A percentile compares a stretch with the other conserved stretches of the same genome.
phyloP scores from a whole-genome alignment of 371 early-diverging fungal genomes.

The Rhizopus delemar region DNA sequence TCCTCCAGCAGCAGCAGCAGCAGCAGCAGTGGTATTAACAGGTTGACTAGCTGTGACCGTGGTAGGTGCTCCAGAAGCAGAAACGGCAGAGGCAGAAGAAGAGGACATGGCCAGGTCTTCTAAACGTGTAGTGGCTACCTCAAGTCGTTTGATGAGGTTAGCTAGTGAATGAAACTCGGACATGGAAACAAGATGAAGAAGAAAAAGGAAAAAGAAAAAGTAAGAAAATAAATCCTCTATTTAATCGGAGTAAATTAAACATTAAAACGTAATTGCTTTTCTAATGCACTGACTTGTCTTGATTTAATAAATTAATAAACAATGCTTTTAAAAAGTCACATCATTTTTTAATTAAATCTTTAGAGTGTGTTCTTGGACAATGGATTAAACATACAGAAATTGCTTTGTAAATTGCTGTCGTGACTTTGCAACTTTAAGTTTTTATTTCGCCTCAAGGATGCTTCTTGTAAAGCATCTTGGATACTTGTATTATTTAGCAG shows the following conservation, averaged over 20 bases:
- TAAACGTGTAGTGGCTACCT: slow-evolving; percentile 81
- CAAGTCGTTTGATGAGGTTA: slow-evolving; percentile 78
- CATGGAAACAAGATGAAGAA: slow-evolving; percentile 35
- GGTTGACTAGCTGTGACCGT: slow-evolving; percentile 42
- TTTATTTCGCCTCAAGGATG: no score
- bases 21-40: slow-evolving; percentile 24
- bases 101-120: slow-evolving; percentile 75
- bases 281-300: no score
- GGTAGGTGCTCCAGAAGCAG: slow-evolving; percentile 45
- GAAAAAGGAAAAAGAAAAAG: slow-evolving; percentile 2
- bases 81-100: slow-evolving; percentile 55
- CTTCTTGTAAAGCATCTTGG: no score
- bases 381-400: no score
- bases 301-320: no score
- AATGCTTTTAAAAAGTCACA: no score
- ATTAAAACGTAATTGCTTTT: no score
- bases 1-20: slow-evolving; percentile 12
- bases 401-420: no score
- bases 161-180: slow-evolving; percentile 69
- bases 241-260: background rate
- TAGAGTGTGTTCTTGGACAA: no score
- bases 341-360: no score
- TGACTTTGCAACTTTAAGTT: no score
- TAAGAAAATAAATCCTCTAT: background rate
- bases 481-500: no score